phyloP scores from a whole-genome alignment of 768 basidiomycete genomes.

The Psilocybe subaeruginosa region DNA sequence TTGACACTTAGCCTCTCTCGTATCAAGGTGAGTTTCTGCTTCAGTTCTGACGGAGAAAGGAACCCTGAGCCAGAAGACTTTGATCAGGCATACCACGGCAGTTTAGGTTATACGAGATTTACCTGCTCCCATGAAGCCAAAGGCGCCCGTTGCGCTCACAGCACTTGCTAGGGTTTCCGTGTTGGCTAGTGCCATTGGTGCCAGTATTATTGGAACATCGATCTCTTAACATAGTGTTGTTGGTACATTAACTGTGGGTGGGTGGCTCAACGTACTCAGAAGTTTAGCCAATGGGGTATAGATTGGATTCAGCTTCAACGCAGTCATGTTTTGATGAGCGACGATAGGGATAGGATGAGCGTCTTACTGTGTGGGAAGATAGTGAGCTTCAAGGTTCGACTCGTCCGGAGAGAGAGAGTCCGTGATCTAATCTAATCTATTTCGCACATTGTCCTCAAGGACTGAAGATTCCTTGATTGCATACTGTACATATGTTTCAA shows the following conservation, averaged over 20 bases:
- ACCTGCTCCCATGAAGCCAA: constrained; percentile 61
- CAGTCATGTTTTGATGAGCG: too few relatives aligned
- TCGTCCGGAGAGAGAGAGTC: too few relatives aligned
- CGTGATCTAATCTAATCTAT: too few relatives aligned
- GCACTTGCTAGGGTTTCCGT: constrained; percentile 38
- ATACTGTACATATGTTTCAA: too few relatives aligned
- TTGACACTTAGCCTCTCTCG: constrained; percentile 34
- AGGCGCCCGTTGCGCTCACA: constrained; percentile 55
- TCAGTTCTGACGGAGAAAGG: constrained; percentile 34
- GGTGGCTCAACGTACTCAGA: background rate
- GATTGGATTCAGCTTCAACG: background rate
- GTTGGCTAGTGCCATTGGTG: constrained; percentile 58
- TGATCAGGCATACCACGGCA: background rate
- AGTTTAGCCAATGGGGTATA: background rate
- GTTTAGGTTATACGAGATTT: background rate
- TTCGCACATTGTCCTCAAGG: too few relatives aligned
- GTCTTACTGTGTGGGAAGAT: too few relatives aligned
- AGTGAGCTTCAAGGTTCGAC: too few relatives aligned
- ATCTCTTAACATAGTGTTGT: constrained; percentile 35
- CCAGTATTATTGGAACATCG: constrained; percentile 52
- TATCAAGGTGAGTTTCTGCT: constrained; percentile 40
- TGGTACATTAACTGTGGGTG: too few relatives aligned
- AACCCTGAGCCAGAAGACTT: constrained; percentile 34
- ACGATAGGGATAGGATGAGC: too few relatives aligned
- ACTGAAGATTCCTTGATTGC: too few relatives aligned